Evolutionary conservation across 371 early-diverging fungal species (phyloP).

Genomic region (Mortierella sp.): DNA sequence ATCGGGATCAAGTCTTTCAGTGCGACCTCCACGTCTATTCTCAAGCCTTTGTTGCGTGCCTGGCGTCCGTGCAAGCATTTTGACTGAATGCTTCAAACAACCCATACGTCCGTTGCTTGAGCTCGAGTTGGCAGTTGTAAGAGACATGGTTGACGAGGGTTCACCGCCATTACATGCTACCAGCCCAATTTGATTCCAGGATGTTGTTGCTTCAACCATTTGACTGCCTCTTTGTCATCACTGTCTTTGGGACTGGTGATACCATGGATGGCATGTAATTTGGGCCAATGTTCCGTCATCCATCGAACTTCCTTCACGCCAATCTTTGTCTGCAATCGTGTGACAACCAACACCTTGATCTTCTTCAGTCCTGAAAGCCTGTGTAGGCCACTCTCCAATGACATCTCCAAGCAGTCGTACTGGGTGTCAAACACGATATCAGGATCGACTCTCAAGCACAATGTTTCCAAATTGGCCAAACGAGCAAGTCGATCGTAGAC

Average conservation of each 20-base stretch:
- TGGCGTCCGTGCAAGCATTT: constrained; percentile 59
- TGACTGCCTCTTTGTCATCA: too few species aligned
- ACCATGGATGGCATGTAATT: not conserved
- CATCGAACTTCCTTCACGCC: constrained; percentile 6
- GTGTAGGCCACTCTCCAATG: constrained; percentile 8
- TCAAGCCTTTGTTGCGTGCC: constrained; percentile 56
- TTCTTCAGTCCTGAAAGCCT: constrained; percentile 1
- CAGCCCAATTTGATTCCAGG: too few species aligned
- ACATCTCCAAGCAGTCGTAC: not conserved
- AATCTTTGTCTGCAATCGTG: not conserved
- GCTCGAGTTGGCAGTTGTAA: constrained; percentile 46
- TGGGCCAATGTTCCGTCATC: constrained; percentile 15
- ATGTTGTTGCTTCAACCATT: too few species aligned
- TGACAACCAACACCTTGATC: constrained; percentile 9
- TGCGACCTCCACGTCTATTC: too few species aligned
- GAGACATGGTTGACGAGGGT: constrained; percentile 21
- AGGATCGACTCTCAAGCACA: not conserved
- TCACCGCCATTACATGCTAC: too few species aligned
- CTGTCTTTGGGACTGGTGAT: too few species aligned
- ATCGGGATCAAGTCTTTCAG: too few species aligned
- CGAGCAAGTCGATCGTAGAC: constrained; percentile 8
- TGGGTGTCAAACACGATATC: not conserved
- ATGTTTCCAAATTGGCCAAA: not conserved
- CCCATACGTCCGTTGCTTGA: constrained; percentile 65
- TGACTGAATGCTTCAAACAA: constrained; percentile 63